These are phyloP conservation scores for Nemania serpens DNA, from an alignment of 2,329 filamentous ascomycete genomes.

Conservation along the genomic window DNA sequence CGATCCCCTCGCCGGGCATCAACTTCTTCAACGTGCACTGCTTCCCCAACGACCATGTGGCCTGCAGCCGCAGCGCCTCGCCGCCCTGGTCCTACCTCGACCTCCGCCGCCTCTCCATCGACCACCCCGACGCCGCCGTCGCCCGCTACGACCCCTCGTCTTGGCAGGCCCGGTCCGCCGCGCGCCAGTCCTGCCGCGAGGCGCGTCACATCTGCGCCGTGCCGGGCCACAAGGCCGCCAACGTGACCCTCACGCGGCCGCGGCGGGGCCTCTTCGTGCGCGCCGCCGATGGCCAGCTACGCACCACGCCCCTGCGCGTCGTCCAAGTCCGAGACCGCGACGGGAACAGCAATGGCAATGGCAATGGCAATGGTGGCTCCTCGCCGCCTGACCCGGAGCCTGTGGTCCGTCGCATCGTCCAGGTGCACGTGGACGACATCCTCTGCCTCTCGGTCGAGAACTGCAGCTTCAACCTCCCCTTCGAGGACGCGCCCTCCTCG, in stretches of 20 bases:
- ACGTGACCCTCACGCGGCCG: conserved; percentile 37
- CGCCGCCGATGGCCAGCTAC: conserved; percentile 37
- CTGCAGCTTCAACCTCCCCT: conserved; percentile 42
- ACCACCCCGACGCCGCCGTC: conserved; percentile 36
- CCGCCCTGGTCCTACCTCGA: conserved; percentile 40
- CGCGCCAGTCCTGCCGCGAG: conserved; percentile 38
- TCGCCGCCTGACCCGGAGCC: conserved; percentile 20
- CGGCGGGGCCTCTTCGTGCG: conserved; percentile 37
- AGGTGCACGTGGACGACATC: conserved; percentile 36
- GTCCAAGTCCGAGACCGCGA: background rate
- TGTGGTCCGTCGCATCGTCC: conserved; percentile 31
- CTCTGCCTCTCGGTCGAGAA: conserved; percentile 41
- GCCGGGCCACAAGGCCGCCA: conserved; percentile 26
- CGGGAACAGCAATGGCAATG: background rate
- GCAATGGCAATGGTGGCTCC: too few species aligned
- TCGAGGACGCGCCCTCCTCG: conserved; percentile 31
- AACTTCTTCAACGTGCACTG: conserved; percentile 44
- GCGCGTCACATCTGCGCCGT: conserved; percentile 35
- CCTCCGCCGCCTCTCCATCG: conserved; percentile 37
- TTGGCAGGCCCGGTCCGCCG: conserved; percentile 36
- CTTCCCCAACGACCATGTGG: conserved; percentile 40
- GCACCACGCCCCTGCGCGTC: conserved; percentile 23
- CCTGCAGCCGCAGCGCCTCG: conserved; percentile 38
- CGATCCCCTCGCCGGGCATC: conserved; percentile 37
- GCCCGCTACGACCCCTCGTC: conserved; percentile 39